Percentiles rank a stretch among this genome's conserved stretches.
phyloP scores from a whole-genome alignment of 202 grass and related monocot species.

The Dendrocalamus latiflorus region DNA sequence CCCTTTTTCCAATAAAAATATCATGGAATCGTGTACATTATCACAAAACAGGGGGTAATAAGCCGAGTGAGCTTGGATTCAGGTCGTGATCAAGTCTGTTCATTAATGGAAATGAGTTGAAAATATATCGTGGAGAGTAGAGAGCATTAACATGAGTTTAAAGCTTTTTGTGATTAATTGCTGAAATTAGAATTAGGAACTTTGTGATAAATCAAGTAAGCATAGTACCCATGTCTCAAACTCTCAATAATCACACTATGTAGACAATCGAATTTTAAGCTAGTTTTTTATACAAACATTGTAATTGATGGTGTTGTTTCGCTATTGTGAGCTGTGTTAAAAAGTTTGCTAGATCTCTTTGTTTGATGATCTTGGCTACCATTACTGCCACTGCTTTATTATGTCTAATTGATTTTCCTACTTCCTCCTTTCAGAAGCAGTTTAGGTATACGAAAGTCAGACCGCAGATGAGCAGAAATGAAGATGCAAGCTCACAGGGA shows the following conservation, averaged over 20 bases:
- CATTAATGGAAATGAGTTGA: neutral
- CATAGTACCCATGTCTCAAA: neutral
- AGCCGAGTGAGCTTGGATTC: neutral
- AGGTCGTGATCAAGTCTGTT: neutral
- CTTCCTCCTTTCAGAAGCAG: constrained; percentile 68
- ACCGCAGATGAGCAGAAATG: constrained; percentile 39
- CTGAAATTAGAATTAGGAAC: neutral
- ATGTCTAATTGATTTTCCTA: constrained; percentile 3
- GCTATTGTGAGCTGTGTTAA: neutral
- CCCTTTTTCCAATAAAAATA: neutral
- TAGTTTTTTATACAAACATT: neutral
- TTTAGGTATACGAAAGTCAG: constrained; percentile 49
- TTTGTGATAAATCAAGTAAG: neutral
- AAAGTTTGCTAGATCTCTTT: neutral
- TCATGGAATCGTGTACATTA: neutral
- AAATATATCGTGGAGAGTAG: neutral
- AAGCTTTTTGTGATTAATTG: neutral
- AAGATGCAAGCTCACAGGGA: constrained; percentile 58
- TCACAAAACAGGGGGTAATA: no score
- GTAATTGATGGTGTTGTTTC: neutral
- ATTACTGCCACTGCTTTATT: neutral
- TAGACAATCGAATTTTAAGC: neutral
- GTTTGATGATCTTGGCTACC: neutral
- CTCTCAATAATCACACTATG: neutral
- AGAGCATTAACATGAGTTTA: neutral